These are phyloP conservation scores for Gymnopilus dilepis DNA, from an alignment of 768 basidiomycete species.

Conservation along the genomic window DNA sequence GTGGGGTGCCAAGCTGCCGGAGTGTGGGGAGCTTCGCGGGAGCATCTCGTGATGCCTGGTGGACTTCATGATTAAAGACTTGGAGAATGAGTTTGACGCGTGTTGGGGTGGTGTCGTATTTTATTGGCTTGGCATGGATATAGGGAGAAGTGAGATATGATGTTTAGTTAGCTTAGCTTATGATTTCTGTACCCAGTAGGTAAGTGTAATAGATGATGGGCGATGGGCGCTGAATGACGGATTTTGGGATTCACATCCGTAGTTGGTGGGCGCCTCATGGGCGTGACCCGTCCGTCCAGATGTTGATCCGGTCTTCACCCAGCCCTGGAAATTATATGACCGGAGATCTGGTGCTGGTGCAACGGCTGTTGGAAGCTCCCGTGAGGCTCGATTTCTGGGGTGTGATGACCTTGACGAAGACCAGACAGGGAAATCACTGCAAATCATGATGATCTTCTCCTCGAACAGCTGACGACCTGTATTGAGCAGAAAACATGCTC, in stretches of 20 bases:
- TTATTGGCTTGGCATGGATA: neutral
- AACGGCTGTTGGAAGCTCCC: neutral
- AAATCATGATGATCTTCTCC: neutral
- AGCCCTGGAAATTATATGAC: neutral
- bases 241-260: no score
- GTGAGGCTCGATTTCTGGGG: neutral
- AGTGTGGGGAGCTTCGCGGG: conserved; percentile 7
- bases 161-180: no score
- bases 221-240: no score
- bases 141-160: no score
- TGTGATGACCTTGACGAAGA: neutral
- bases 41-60: neutral
- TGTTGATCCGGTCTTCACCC: neutral
- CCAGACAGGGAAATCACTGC: no score
- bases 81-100: neutral
- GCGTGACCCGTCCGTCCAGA: neutral
- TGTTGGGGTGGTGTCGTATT: neutral
- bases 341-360: neutral
- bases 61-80: no score
- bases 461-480: neutral
- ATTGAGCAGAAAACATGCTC: neutral
- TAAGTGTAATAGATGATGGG: no score
- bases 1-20: neutral
- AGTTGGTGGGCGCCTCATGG: neutral
- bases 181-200: no score